phyloP scores from a whole-genome alignment of 164 flowering plant species.

The Dillenia suffruticosa region DNA sequence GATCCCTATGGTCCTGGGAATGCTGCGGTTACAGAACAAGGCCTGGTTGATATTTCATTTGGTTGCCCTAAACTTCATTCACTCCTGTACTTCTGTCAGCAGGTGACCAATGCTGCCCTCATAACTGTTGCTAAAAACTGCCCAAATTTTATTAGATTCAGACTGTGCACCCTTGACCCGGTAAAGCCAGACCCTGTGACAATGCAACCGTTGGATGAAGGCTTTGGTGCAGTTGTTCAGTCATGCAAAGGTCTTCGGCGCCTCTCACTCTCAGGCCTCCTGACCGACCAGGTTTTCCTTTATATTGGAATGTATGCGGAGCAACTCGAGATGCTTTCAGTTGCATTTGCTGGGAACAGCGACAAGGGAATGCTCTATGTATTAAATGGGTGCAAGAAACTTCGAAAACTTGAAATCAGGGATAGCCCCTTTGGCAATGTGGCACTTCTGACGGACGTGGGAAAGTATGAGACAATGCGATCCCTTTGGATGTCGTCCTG shows the following conservation, averaged over 20 bases:
- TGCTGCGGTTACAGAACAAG: constrained; percentile 67
- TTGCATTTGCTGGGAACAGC: constrained; percentile 86
- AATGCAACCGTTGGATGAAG: constrained; percentile 73
- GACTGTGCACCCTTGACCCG: constrained; percentile 72
- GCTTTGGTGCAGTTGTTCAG: constrained; percentile 86
- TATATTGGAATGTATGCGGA: constrained; percentile 90
- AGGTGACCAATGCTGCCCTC: constrained; percentile 90
- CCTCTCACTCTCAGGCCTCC: constrained; percentile 72
- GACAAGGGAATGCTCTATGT: constrained; percentile 86
- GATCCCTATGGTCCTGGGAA: constrained; percentile 46
- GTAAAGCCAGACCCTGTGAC: constrained; percentile 66
- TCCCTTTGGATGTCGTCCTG: constrained; percentile 99
- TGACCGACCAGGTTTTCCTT: constrained; percentile 76
- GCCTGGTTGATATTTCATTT: constrained; percentile 64
- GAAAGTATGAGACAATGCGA: constrained; percentile 98
- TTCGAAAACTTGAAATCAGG: constrained; percentile 80
- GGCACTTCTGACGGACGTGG: constrained; percentile 72
- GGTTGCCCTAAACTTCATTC: constrained; percentile 86
- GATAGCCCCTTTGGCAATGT: constrained; percentile 79
- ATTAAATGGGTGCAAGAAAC: constrained; percentile 80
- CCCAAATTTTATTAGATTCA: constrained; percentile 68
- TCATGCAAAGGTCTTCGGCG: constrained; percentile 72
- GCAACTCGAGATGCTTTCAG: constrained; percentile 87
- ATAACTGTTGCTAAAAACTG: constrained; percentile 71
- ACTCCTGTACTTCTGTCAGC: constrained; percentile 73